Base-by-base conservation (phyloP, 140 eudicot genomes). In the Senecio squalidus region DNA sequence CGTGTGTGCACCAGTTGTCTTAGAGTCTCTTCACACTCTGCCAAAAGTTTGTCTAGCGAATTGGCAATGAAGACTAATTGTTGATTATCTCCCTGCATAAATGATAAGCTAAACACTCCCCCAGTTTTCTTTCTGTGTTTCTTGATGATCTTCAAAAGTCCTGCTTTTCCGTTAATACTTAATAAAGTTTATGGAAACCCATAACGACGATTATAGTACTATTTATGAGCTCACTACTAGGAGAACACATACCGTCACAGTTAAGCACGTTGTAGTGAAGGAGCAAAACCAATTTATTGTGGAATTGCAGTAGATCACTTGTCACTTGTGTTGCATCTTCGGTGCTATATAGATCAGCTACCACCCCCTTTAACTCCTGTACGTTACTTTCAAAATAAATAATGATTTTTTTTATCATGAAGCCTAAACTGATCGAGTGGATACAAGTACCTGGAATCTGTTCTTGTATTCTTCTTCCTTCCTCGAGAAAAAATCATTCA, bases 101-200 rank as follows among this genome's bases (percentile, higher is more conserved):
- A 61, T 9, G 78, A 53, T 54, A 67, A 65, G 53, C 55, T 54
- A 24, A 76, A 55, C 33, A 10, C n/a, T 16, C 7, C 39, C 26
- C 82, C 82, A 4, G 75, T 77, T 74, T 77, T 77, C 82, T 72
- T 77, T 49, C 31, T 72, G 64, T 72, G 75, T 52, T 77, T 77
- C 78, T 72, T 72, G 60, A 72, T 58, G 36, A 77, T 77, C 74
- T 77, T 77, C 34, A 60, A 2, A 20, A 77, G 49, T 25, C 78
- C 83, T 77, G 75, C 54, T 66, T 58, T 66, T 16, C 4, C n/a
- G 21, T 23, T 39, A 4, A 23, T 15, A 39, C 26, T 51, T 68
- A 64, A 54, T 47, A 64, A 38, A 34, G 6, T 8, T 28, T 9
- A 64, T 4, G 27, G 27, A 69, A 68, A 27, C 3, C 4, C 30